These are phyloP conservation scores for Barnettozyma sp. DNA, from an alignment of 805 yeast species.

Conservation along the genomic window DNA sequence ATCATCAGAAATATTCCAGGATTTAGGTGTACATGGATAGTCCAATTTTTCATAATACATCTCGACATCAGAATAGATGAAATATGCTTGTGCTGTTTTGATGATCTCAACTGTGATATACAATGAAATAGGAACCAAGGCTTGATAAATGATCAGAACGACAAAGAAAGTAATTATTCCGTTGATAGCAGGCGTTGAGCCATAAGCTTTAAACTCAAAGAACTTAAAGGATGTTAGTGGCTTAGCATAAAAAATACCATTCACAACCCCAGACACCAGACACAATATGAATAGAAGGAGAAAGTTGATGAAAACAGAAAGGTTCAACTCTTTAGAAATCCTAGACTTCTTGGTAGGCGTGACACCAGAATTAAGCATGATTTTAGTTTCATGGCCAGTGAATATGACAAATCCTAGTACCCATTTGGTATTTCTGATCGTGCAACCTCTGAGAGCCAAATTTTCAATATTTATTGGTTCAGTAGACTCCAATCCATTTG, in stretches of 20 bases:
- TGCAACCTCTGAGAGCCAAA: slow-evolving; percentile 64
- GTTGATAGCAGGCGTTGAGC: slow-evolving; percentile 54
- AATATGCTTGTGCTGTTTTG: slow-evolving; percentile 73
- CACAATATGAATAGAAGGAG: slow-evolving; percentile 55
- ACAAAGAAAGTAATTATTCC: slow-evolving; percentile 72
- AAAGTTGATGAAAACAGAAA: slow-evolving; percentile 63
- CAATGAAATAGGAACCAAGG: slow-evolving; percentile 75
- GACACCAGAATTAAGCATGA: slow-evolving; percentile 71
- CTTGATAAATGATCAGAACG: slow-evolving; percentile 67
- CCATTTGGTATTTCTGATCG: slow-evolving; percentile 75
- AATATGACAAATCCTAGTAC: slow-evolving; percentile 66
- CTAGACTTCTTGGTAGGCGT: slow-evolving; percentile 74
- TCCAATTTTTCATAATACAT: slow-evolving; percentile 66
- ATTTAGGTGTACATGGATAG: slow-evolving; percentile 76
- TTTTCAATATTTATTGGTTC: slow-evolving; percentile 68
- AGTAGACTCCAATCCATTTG: slow-evolving; percentile 21
- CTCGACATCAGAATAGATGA: slow-evolving; percentile 66
- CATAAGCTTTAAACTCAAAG: slow-evolving; percentile 64
- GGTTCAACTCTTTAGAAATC: slow-evolving; percentile 66
- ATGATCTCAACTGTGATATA: slow-evolving; percentile 78
- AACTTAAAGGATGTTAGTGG: slow-evolving; percentile 44
- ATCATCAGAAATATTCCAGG: slow-evolving; percentile 83
- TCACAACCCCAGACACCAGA: slow-evolving; percentile 61
- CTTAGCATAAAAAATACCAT: slow-evolving; percentile 54
- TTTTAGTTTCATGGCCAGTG: slow-evolving; percentile 75